Evolutionary conservation across 2,329 filamentous ascomycete species (phyloP).

Genomic region (Cercospora nicotianae): DNA sequence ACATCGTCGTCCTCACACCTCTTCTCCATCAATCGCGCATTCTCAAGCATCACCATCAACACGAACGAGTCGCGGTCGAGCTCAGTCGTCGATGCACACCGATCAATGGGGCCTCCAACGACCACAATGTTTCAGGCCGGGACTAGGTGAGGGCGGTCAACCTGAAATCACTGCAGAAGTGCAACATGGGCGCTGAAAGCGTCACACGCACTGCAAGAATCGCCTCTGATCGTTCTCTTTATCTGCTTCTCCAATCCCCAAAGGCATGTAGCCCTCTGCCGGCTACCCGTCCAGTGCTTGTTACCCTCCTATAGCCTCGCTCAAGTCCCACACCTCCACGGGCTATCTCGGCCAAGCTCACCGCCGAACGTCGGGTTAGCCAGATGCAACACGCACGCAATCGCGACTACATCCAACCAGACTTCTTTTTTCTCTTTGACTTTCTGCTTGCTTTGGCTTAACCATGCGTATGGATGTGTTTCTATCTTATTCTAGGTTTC

Average conservation of each 20-base stretch:
- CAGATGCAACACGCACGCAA: conserved; percentile 8
- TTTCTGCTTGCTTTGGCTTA: background rate
- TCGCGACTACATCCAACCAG: conserved; percentile 1
- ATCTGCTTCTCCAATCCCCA: background rate
- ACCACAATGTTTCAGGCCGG: background rate
- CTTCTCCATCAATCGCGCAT: background rate
- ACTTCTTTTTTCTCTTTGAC: background rate
- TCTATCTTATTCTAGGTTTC: background rate
- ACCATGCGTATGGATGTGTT: background rate
- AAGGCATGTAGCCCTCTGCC: background rate
- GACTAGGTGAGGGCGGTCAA: background rate
- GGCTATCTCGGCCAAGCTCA: conserved; percentile 14
- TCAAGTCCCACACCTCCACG: conserved; percentile 5
- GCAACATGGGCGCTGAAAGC: background rate
- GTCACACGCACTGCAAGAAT: background rate
- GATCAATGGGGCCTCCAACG: background rate
- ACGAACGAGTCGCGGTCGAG: background rate
- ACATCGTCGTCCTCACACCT: background rate
- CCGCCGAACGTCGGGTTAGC: conserved; percentile 2
- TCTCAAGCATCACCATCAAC: background rate
- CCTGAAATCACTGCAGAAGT: background rate
- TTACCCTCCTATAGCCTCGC: background rate
- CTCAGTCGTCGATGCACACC: background rate
- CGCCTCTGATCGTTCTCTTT: background rate
- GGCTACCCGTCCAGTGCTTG: background rate